Conservation (phyloP, 352 stramenopile species). For the Pythium myriotylum region DNA sequence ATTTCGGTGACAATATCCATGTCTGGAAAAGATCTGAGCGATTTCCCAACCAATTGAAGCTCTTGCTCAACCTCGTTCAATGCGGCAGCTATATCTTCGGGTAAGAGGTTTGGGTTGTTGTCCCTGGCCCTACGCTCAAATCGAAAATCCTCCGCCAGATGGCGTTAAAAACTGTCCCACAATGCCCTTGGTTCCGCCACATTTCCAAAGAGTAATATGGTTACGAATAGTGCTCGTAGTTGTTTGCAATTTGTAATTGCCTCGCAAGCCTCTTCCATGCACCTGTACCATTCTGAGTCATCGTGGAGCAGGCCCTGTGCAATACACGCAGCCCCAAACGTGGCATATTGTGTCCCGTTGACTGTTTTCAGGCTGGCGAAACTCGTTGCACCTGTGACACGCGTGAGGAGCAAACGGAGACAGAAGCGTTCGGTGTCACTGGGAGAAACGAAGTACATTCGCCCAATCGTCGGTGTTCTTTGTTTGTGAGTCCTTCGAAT, state of each 20-base stretch:
- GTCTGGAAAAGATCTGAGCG: neutral
- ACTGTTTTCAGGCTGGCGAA: neutral
- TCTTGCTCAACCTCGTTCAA: neutral
- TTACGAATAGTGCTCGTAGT: neutral
- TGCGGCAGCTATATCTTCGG: neutral
- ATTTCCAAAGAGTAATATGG: neutral
- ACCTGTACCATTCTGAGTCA: slow-evolving; percentile 4
- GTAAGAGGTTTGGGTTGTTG: neutral
- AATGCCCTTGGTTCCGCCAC: neutral
- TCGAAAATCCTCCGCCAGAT: neutral
- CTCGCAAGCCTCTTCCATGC: slow-evolving; percentile 1
- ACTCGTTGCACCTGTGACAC: slow-evolving; percentile 2
- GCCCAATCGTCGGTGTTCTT: neutral
- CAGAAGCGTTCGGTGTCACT: slow-evolving; percentile 2
- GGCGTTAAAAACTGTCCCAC: slow-evolving; percentile 3
- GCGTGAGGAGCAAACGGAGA: neutral
- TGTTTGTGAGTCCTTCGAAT: neutral
- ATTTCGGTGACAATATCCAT: neutral
- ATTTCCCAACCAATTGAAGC: neutral
- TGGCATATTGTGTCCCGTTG: neutral
- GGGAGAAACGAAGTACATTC: slow-evolving; percentile 3
- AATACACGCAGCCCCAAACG: slow-evolving; percentile 1
- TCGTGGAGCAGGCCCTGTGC: neutral
- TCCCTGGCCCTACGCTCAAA: neutral
- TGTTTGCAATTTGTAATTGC: neutral